These are phyloP conservation scores for Chlamydomonas sp. DNA, from an alignment of 139 green algal genomes.

Conservation along the genomic window DNA sequence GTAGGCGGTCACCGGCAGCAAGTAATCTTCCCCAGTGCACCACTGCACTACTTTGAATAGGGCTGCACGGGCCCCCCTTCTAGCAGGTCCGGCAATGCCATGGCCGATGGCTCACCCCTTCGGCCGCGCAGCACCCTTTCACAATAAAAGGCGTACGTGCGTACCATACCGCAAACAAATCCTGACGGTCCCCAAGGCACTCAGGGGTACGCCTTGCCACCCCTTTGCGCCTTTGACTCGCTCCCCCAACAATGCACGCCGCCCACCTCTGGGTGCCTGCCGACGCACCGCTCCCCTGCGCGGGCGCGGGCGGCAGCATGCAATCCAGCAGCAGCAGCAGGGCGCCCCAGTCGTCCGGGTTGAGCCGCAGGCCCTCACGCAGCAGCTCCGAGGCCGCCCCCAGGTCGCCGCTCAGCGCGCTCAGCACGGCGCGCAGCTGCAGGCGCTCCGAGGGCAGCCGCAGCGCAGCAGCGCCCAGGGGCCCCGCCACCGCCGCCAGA, in stretches of 20 bases:
- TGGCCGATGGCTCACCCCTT: too few relatives aligned
- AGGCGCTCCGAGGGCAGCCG: slow-evolving; percentile 51
- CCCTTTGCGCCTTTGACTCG: too few relatives aligned
- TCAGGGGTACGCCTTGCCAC: too few relatives aligned
- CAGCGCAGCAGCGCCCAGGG: slow-evolving; percentile 14
- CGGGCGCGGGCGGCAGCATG: neutral
- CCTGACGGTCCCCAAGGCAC: too few relatives aligned
- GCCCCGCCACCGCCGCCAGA: slow-evolving; percentile 40
- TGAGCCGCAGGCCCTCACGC: slow-evolving; percentile 41
- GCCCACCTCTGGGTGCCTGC: neutral
- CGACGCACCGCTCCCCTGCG: neutral
- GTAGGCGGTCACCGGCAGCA: slow-evolving; percentile 2
- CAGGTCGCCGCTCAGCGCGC: slow-evolving; percentile 49
- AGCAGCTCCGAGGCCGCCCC: slow-evolving; percentile 50
- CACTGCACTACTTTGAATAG: too few relatives aligned
- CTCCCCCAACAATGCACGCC: too few relatives aligned
- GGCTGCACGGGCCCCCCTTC: too few relatives aligned
- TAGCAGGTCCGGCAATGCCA: too few relatives aligned
- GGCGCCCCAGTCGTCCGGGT: slow-evolving; percentile 70
- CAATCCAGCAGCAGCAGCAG: slow-evolving; percentile 25
- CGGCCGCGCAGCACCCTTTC: too few relatives aligned
- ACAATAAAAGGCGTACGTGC: too few relatives aligned
- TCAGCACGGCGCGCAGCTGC: slow-evolving; percentile 61
- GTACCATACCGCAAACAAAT: too few relatives aligned
- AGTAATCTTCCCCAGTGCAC: too few relatives aligned